Conservation (phyloP, 257 asterid genomes). For the Lavandula angustifolia region DNA sequence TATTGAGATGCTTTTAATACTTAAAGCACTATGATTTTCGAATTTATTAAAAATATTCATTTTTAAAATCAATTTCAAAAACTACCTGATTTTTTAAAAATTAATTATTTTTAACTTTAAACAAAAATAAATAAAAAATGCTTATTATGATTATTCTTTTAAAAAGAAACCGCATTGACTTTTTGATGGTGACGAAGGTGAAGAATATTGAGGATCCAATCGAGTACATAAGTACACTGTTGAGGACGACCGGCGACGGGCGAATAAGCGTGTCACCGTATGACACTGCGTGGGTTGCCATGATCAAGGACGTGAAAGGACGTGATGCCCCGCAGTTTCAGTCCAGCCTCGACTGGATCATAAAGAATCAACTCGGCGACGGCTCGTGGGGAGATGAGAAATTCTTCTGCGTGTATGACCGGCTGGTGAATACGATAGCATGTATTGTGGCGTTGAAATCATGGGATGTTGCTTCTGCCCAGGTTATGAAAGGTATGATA, state of each 20-base stretch:
- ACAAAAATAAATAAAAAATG: too few species aligned
- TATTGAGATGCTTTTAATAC: too few species aligned
- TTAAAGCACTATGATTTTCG: too few species aligned
- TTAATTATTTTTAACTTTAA: too few species aligned
- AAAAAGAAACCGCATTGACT: too few species aligned
- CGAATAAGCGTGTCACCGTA: constrained; percentile 48
- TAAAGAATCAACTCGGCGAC: constrained; percentile 51
- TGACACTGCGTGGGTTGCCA: constrained; percentile 28
- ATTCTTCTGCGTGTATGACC: constrained; percentile 33
- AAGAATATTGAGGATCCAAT: not conserved
- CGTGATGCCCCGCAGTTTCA: constrained; percentile 40
- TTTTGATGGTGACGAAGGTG: not conserved
- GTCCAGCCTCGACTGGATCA: constrained; percentile 45
- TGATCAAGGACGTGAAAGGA: constrained; percentile 30
- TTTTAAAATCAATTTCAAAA: too few species aligned
- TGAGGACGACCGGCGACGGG: constrained; percentile 29
- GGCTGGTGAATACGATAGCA: constrained; percentile 47
- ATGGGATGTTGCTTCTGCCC: constrained; percentile 35
- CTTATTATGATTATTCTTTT: too few species aligned
- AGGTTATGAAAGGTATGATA: constrained; percentile 25
- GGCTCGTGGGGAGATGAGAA: not conserved
- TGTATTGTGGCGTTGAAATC: constrained; percentile 45
- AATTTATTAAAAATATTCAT: too few species aligned
- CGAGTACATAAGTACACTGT: not conserved
- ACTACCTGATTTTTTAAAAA: too few species aligned